Conservation (phyloP, 257 asterid species). For the Anisodus tanguticus region DNA sequence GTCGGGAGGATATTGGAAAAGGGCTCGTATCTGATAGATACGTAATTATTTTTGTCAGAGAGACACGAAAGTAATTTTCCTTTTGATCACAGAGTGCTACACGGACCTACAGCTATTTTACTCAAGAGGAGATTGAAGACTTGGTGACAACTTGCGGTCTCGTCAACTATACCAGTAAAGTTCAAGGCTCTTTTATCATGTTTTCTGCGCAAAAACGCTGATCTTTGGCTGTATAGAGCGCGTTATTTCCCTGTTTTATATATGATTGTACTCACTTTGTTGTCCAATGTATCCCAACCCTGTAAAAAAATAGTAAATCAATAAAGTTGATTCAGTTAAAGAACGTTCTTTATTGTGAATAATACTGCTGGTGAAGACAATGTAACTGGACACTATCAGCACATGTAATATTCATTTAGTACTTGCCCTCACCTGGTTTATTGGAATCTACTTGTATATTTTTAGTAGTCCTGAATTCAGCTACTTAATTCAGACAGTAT, state of each 20-base stretch:
- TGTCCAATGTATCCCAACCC: background rate
- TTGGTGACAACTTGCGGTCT: conserved; percentile 81
- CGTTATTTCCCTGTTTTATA: background rate
- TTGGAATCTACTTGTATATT: conserved; percentile 18
- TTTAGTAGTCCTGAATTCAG: background rate
- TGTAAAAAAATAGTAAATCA: background rate
- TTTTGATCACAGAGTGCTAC: conserved; percentile 46
- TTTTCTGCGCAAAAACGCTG: conserved; percentile 88
- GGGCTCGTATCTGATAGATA: background rate
- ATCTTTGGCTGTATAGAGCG: conserved; percentile 19
- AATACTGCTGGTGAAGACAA: background rate
- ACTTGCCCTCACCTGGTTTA: background rate
- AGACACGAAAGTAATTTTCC: background rate
- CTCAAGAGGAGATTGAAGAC: conserved; percentile 85
- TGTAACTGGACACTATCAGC: background rate
- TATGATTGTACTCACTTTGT: background rate
- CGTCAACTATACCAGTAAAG: conserved; percentile 62
- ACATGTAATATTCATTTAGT: background rate
- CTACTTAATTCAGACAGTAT: background rate
- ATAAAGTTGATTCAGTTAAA: background rate
- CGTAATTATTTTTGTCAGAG: no score
- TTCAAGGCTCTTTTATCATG: conserved; percentile 77
- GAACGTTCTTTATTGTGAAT: conserved; percentile 1
- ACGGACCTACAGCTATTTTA: conserved; percentile 57
- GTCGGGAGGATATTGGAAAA: background rate